Conservation (phyloP, 1,284 basidiomycete species). For the Chondrostereum purpureum region DNA sequence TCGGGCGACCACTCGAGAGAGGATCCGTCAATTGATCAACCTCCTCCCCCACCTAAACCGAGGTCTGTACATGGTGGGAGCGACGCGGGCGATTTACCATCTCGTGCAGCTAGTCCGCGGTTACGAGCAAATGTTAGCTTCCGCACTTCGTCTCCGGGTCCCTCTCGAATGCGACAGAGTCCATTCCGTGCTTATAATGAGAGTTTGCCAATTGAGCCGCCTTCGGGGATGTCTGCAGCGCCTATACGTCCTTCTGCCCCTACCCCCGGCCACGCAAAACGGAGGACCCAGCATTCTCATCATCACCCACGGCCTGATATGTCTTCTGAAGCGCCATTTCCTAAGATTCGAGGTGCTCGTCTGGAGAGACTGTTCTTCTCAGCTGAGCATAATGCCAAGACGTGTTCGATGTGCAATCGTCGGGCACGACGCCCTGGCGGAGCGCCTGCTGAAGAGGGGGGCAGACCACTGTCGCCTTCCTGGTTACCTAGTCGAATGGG, state of each 20-base stretch:
- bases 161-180: slow-evolving; percentile 3
- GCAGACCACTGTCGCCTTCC: slow-evolving; percentile 13
- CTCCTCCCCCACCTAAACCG: neutral
- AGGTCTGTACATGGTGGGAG: no score
- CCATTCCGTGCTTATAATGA: slow-evolving; percentile 1
- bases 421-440: slow-evolving; percentile 22
- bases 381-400: slow-evolving; percentile 61
- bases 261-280: slow-evolving; percentile 25
- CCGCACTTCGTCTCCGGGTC: slow-evolving; percentile 1
- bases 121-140: neutral
- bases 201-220: no score
- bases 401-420: slow-evolving; percentile 60
- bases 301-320: slow-evolving; percentile 8
- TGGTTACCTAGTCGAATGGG: slow-evolving; percentile 20
- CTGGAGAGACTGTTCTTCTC: slow-evolving; percentile 79
- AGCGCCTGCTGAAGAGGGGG: slow-evolving; percentile 1
- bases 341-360: slow-evolving; percentile 68
- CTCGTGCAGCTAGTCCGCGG: slow-evolving; percentile 9
- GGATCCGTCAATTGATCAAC: neutral
- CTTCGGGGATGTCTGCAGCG: neutral
- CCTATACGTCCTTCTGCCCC: slow-evolving; percentile 21
- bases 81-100: slow-evolving; percentile 7
- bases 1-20: slow-evolving; percentile 1
- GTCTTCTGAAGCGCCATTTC: slow-evolving; percentile 57
- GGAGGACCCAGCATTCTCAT: slow-evolving; percentile 6